Evolutionary conservation across 2,329 filamentous ascomycete genomes (phyloP), one percentile per base, ranked within the genome.

Genomic region (Lachnellula subtilissima): DNA sequence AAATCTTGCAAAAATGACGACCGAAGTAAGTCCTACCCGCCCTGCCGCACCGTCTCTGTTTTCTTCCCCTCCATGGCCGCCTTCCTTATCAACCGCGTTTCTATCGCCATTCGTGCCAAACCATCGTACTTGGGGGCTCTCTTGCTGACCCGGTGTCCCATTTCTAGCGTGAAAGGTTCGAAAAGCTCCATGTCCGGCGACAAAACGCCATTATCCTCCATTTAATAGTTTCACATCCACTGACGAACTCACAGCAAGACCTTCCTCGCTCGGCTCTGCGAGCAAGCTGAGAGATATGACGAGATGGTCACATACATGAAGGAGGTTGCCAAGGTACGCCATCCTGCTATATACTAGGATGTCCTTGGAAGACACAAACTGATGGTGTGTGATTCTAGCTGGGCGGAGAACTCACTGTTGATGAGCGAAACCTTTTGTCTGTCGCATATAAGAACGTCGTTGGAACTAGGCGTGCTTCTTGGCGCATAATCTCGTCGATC

Each of bases 241-340:
- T 68, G 60, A 68, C 58, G 39, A 39, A 54, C 52, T 40, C 50
- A 74, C 76, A 96, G 91, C 88, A 97, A 97, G 88, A 97, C 94
- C 75, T 97, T 97, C 85, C 91, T 97, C 77, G 94, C 94, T 78
- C 88, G 94, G 82, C 91, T 99, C 75, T 97, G 94, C 84, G 94
- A 97, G 89, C 94, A 99, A 87, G 94, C 94, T 75, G 94, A 97
- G 85, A 93, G 93, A 75, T 99, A 99, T 81, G 93, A 99, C 93
- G 94, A 97, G 81, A 97, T 97, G 93, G 93, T 97, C 70, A 91
- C 87, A 74, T 97, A 93, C 83, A 97, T 97, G 94, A 97, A 97
- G 90, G 91, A 97, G 88, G 93, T 97, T 72, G 93, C 93, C 78
- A 95, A 96, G 81, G 86, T 88, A 85, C 53, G 65, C 60, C 50